Evolutionary conservation across 164 flowering plant species (phyloP).

Genomic region (Brasenia schreberi): DNA sequence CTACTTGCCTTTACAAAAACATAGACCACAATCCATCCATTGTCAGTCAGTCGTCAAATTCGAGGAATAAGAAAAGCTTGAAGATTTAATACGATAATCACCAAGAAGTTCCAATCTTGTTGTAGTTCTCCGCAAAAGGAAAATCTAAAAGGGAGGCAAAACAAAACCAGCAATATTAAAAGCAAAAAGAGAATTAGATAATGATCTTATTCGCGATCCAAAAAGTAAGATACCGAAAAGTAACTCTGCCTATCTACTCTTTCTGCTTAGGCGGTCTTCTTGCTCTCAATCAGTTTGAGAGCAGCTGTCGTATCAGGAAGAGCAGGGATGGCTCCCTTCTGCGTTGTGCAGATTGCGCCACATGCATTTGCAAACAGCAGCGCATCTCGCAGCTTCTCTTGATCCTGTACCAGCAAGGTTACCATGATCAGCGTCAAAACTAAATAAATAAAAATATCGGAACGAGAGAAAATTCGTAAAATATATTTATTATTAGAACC

Average conservation of each 20-base stretch:
- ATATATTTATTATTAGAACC: constrained; percentile 3
- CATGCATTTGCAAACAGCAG: constrained; percentile 47
- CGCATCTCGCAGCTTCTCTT: constrained; percentile 34
- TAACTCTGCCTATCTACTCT: background rate
- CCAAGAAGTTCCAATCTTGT: too few species aligned
- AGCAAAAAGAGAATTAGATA: too few species aligned
- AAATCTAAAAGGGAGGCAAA: too few species aligned
- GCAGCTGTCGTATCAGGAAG: constrained; percentile 33
- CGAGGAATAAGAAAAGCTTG: too few species aligned
- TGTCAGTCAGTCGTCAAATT: too few species aligned
- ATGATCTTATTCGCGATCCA: too few species aligned
- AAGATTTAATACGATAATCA: too few species aligned
- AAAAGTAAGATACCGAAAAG: too few species aligned
- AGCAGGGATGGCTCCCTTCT: constrained; percentile 71
- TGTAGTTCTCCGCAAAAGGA: too few species aligned
- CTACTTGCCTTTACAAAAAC: too few species aligned
- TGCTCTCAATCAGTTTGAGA: constrained; percentile 13
- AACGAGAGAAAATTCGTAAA: background rate
- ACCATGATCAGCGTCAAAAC: background rate
- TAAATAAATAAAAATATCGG: background rate
- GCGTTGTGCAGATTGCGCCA: constrained; percentile 52
- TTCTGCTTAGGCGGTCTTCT: constrained; percentile 3
- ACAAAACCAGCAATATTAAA: too few species aligned
- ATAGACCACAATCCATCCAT: too few species aligned
- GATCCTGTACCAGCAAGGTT: constrained; percentile 18